Conservation (phyloP, 441 rosid species). For the Manihot esculenta region DNA sequence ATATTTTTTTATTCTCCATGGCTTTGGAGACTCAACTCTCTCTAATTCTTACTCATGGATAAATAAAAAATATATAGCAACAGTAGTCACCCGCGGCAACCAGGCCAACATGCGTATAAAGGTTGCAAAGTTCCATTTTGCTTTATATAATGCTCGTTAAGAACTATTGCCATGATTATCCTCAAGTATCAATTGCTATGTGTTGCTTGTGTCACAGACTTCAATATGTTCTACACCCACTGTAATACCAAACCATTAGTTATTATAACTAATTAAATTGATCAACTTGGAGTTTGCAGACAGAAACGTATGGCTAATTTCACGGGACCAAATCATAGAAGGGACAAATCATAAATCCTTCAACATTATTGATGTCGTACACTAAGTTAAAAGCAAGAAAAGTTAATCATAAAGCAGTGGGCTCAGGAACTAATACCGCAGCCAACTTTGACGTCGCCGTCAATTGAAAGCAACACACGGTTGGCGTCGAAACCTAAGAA, state of each 20-base stretch:
- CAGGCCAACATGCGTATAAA: no score
- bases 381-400: background rate
- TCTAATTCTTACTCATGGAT: no score
- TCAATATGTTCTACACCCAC: no score
- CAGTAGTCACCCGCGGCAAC: no score
- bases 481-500: slow-evolving; percentile 6
- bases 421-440: no score
- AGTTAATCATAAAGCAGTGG: background rate
- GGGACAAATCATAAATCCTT: background rate
- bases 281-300: background rate
- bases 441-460: slow-evolving; percentile 12
- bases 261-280: background rate
- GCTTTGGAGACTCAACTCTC: background rate
- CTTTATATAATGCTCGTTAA: no score
- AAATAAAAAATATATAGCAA: no score
- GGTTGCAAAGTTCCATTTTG: no score
- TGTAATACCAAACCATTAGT: background rate
- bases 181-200: no score
- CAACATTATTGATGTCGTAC: background rate
- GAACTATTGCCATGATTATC: no score
- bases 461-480: slow-evolving; percentile 1
- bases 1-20: background rate
- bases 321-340: background rate
- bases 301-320: no score
- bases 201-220: no score